Evolutionary conservation across 495 filamentous ascomycete species (phyloP).

Genomic region (Chlorociboria aeruginascens): DNA sequence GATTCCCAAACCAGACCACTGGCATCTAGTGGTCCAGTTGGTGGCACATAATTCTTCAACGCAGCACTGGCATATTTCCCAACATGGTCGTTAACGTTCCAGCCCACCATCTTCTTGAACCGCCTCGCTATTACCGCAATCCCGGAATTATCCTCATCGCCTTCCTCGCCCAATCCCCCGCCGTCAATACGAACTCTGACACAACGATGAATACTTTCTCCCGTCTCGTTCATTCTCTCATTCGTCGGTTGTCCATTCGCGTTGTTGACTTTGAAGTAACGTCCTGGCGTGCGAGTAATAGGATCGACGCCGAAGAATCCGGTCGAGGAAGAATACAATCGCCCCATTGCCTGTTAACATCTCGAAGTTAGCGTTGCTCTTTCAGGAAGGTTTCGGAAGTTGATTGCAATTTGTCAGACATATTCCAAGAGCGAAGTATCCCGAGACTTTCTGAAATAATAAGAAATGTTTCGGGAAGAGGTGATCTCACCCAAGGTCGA

Average conservation of each 20-base stretch:
- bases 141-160: conserved; percentile 15
- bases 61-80: neutral
- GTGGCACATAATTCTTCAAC: conserved; percentile 4
- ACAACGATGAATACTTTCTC: conserved; percentile 50
- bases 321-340: conserved; percentile 10
- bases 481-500: conserved; percentile 4
- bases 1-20: conserved; percentile 9
- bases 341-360: neutral
- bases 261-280: conserved; percentile 2
- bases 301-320: neutral
- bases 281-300: conserved; percentile 12
- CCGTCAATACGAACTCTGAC: conserved; percentile 44
- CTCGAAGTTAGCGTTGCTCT: too few relatives aligned
- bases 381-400: too few relatives aligned
- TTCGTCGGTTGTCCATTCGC: conserved; percentile 1
- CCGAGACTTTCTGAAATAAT: too few relatives aligned
- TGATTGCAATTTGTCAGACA: too few relatives aligned
- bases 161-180: conserved; percentile 40
- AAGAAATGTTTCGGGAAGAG: too few relatives aligned
- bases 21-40: neutral
- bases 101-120: neutral
- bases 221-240: conserved; percentile 7
- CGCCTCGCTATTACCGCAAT: neutral
- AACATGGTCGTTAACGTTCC: neutral
- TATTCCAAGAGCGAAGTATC: too few relatives aligned